phyloP scores from a whole-genome alignment of 2,329 filamentous ascomycete genomes.

The Dactylellina drechsleri region DNA sequence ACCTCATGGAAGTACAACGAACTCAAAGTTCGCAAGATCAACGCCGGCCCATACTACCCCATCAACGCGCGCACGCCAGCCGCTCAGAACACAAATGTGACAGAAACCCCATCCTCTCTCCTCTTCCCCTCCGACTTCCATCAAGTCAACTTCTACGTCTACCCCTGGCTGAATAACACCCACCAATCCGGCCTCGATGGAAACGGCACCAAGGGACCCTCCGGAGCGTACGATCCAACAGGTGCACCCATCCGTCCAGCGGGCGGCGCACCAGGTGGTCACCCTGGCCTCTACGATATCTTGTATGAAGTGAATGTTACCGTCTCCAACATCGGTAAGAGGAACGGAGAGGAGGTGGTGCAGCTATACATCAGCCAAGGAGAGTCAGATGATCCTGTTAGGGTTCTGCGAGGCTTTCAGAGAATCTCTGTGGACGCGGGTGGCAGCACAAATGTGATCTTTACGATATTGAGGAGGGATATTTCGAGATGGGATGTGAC shows the following conservation, averaged over 20 bases:
- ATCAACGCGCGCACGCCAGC: conserved; percentile 66
- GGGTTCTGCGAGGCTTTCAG: conserved; percentile 81
- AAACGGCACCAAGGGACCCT: conserved; percentile 73
- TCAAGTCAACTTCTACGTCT: conserved; percentile 69
- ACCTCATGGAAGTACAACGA: conserved; percentile 81
- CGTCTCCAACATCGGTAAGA: conserved; percentile 75
- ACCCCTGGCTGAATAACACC: conserved; percentile 76
- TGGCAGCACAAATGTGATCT: conserved; percentile 67
- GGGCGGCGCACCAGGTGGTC: conserved; percentile 71
- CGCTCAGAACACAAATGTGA: conserved; percentile 68
- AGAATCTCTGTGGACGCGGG: conserved; percentile 75
- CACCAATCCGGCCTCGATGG: conserved; percentile 68
- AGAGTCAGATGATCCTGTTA: conserved; percentile 74
- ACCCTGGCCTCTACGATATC: conserved; percentile 73
- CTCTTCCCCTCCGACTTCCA: conserved; percentile 72
- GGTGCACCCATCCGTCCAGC: conserved; percentile 72
- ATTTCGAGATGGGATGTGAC: conserved; percentile 77
- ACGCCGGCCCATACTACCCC: conserved; percentile 66
- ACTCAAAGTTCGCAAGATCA: conserved; percentile 68
- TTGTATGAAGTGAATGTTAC: conserved; percentile 74
- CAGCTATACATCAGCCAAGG: conserved; percentile 86
- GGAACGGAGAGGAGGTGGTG: conserved; percentile 75
- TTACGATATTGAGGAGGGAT: conserved; percentile 74
- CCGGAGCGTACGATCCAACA: conserved; percentile 67
- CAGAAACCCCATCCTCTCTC: conserved; percentile 71